These are phyloP conservation scores for Pulveroboletus sp. DNA, from an alignment of 768 basidiomycete genomes.

Conservation along the genomic window DNA sequence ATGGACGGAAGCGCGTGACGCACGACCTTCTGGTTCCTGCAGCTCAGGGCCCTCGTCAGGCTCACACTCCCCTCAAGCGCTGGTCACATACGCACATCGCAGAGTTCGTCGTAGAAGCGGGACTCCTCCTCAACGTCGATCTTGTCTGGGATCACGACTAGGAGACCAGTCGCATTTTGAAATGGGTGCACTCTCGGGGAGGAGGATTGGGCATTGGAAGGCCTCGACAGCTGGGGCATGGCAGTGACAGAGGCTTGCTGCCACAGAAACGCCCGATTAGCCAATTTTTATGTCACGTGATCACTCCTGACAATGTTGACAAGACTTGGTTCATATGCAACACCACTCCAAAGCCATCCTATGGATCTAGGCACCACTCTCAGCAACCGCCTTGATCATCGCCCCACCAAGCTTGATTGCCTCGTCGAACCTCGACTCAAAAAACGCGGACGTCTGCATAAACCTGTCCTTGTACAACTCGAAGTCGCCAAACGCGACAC, in stretches of 20 bases:
- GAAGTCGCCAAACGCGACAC: constrained; percentile 88
- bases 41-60: not conserved
- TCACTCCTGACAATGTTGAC: too few species aligned
- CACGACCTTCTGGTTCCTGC: constrained; percentile 23
- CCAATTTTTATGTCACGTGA: too few species aligned
- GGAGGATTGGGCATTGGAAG: constrained; percentile 6
- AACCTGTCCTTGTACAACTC: constrained; percentile 83
- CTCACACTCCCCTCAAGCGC: too few species aligned
- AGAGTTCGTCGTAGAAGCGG: constrained; percentile 60
- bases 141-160: constrained; percentile 50
- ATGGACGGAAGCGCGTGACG: constrained; percentile 17
- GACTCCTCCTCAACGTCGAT: constrained; percentile 71
- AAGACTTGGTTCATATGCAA: too few species aligned
- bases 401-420: constrained; percentile 74
- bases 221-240: constrained; percentile 9
- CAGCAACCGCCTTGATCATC: constrained; percentile 87
- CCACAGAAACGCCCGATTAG: too few species aligned
- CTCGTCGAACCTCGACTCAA: constrained; percentile 83
- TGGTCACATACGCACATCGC: constrained; percentile 34
- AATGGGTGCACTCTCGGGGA: constrained; percentile 37
- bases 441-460: constrained; percentile 73
- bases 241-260: not conserved
- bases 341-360: too few species aligned
- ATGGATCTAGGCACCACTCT: constrained; percentile 33
- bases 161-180: constrained; percentile 39